Conservation (phyloP, 2,329 filamentous ascomycete species). For the Tolypocladium inflatum region DNA sequence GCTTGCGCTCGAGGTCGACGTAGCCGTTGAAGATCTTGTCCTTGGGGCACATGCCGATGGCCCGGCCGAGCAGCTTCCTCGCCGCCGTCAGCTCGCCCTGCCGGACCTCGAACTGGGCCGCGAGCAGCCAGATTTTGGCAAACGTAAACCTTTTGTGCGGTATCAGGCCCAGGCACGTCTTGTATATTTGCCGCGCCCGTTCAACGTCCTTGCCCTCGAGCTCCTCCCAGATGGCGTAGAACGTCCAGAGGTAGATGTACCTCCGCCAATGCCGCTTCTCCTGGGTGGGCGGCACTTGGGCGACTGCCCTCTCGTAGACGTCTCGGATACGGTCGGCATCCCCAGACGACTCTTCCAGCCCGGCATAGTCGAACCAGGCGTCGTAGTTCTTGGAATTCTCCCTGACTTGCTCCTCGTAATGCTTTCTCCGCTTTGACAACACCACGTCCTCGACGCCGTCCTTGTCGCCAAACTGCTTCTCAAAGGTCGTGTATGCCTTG, state of each 20-base stretch:
- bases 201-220: slow-evolving; percentile 69
- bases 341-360: slow-evolving; percentile 77
- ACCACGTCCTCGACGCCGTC: slow-evolving; percentile 95
- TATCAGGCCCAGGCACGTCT: slow-evolving; percentile 75
- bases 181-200: slow-evolving; percentile 82
- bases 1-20: slow-evolving; percentile 81
- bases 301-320: slow-evolving; percentile 90
- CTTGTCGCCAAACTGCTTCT: slow-evolving; percentile 92
- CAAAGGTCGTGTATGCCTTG: slow-evolving; percentile 92
- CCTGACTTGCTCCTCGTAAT: slow-evolving; percentile 90
- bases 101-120: slow-evolving; percentile 86
- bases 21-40: slow-evolving; percentile 93
- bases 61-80: slow-evolving; percentile 79
- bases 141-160: slow-evolving; percentile 98
- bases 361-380: slow-evolving; percentile 90
- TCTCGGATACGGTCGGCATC: slow-evolving; percentile 80
- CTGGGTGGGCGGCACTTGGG: slow-evolving; percentile 87
- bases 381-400: slow-evolving; percentile 97
- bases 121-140: slow-evolving; percentile 90
- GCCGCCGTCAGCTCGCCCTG: slow-evolving; percentile 73
- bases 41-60: slow-evolving; percentile 92
- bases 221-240: slow-evolving; percentile 95
- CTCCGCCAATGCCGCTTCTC: slow-evolving; percentile 96
- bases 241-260: slow-evolving; percentile 97
- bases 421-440: slow-evolving; percentile 81